Conservation (phyloP, 2,329 filamentous ascomycete genomes). For the Ceratocystis albifundus region DNA sequence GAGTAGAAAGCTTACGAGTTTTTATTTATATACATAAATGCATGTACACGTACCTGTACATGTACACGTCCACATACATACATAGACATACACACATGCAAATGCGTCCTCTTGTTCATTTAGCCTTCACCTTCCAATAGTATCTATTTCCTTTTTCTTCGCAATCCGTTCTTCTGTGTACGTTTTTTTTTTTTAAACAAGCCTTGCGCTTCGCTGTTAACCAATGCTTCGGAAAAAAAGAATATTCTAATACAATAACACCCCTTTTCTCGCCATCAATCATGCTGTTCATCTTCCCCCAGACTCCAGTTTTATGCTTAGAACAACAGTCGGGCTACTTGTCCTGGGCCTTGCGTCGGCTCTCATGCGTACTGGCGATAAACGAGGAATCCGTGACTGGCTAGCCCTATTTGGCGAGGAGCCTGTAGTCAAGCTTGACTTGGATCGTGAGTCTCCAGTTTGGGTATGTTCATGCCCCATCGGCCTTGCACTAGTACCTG, state of each 20-base stretch:
- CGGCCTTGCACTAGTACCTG: not conserved
- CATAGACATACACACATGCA: too few species aligned
- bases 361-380: not conserved
- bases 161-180: not conserved
- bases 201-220: slow-evolving; percentile 3
- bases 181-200: not conserved
- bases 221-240: not conserved
- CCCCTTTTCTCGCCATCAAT: not conserved
- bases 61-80: too few species aligned
- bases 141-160: not conserved
- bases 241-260: not conserved
- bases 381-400: slow-evolving; percentile 11
- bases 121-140: too few species aligned
- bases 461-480: not conserved
- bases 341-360: not conserved
- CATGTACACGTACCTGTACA: not conserved
- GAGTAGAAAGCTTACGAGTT: not conserved
- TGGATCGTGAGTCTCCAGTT: not conserved
- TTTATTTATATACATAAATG: not conserved
- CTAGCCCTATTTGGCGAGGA: not conserved
- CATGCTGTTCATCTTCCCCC: not conserved
- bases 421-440: not conserved
- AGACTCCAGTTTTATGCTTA: not conserved
- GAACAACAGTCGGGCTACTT: not conserved
- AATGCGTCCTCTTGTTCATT: too few species aligned